Conservation (phyloP, 139 green algal species). For the Mesotaenium endlicherianum region DNA sequence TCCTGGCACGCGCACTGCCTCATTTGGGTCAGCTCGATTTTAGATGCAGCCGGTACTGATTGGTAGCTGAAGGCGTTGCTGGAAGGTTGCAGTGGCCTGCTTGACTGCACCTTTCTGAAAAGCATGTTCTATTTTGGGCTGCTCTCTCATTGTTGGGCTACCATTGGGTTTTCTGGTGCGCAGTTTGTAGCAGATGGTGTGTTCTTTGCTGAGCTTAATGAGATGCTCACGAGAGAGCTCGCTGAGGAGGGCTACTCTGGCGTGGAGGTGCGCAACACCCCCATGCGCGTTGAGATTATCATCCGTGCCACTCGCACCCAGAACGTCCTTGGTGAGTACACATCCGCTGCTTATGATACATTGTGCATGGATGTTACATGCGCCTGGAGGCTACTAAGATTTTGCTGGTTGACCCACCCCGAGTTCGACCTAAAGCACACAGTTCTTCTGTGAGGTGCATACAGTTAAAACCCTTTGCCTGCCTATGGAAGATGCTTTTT, state of each 20-base stretch:
- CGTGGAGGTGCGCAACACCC: conserved; percentile 96
- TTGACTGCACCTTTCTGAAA: not conserved
- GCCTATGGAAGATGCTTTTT: too few species aligned
- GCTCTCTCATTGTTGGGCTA: not conserved
- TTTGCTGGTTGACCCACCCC: not conserved
- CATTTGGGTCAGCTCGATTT: too few species aligned
- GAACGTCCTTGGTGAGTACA: conserved; percentile 87
- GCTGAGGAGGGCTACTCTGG: conserved; percentile 96
- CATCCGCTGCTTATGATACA: not conserved
- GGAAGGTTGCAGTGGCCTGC: not conserved
- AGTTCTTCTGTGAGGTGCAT: too few species aligned
- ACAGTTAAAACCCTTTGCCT: too few species aligned
- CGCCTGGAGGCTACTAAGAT: not conserved
- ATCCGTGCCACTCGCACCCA: conserved; percentile 97
- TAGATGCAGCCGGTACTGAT: too few species aligned
- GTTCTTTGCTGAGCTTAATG: conserved; percentile 99
- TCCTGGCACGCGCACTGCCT: too few species aligned
- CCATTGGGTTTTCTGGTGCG: not conserved
- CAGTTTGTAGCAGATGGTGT: conserved; percentile 98
- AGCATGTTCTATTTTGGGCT: not conserved
- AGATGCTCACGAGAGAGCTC: conserved; percentile 95
- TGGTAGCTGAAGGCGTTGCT: not conserved
- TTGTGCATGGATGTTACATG: not conserved
- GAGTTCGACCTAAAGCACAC: too few species aligned
- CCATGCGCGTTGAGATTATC: conserved; percentile 99